Base-by-base conservation (phyloP, 2,329 filamentous ascomycete species). In the Tolypocladium paradoxum region DNA sequence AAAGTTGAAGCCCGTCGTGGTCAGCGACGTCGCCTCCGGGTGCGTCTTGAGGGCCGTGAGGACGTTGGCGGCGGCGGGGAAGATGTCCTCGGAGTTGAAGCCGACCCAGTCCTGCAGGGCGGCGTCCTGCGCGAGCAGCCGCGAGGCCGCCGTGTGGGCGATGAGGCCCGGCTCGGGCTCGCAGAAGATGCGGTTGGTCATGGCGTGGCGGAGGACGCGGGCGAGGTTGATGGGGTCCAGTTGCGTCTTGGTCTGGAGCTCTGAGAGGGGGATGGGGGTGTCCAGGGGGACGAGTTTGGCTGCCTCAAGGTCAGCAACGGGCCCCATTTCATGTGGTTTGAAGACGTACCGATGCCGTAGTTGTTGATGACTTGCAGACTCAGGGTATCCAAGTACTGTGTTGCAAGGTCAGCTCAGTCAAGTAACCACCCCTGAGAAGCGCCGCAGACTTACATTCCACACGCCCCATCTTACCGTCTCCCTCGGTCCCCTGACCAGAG, bases 141-240 rank as follows among this genome's bases (percentile, higher is more conserved):
- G 72, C 1, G 79, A 83, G 1, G 73, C 71, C 1, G 77, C 75
- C 2, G 77, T 82, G 61, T 84, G 82, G 9, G 73, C 74, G 55
- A 84, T 73, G 2, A 72, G 56, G 1, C 76, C 75, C 0, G 76
- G 74, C 6, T 63, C 62, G 1, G 75, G 72, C 58, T 84, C 80
- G 45, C 67, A 61, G 64, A 84, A 82, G 54, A 84, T 71, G 12
- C 70, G 68, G 57, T 75, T 78, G 14, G 78, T 82, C 72, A 83
- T 82, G 38, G 75, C 78, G 62, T 82, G 74, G 8, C 80, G 76
- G 31, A 81, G 64, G 7, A 78, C 65, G 47, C 77, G 74, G 14
- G 73, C 70, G 20, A 81, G 67, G 59, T 79, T 79, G 56, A 74
- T 68, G 31, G 73, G 65, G 57, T 77, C 74, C 24, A 80, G 62